Base-by-base conservation (phyloP, 495 filamentous ascomycete genomes). In the Neurospora sp. region DNA sequence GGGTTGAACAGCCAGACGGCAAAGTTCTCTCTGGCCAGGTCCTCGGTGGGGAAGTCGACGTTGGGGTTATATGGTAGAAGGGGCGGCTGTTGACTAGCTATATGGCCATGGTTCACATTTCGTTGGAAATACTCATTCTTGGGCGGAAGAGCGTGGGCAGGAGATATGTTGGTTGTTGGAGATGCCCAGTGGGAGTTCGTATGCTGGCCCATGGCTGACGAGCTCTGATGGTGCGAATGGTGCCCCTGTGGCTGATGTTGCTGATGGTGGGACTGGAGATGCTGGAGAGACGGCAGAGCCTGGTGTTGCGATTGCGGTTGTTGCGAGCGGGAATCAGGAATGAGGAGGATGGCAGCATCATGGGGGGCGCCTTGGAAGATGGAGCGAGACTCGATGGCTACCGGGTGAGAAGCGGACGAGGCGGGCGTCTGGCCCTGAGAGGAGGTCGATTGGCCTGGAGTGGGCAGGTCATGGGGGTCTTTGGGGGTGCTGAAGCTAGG, bases 401-500 rank as follows among this genome's bases (percentile, higher is more conserved):
- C 73, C 27, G 18, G 78, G 76, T 70, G 79, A 66, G 54, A 66
- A 37, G 54, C 31, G 54, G 54, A 66, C 12, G 54, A 66, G 54
- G 70, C 76, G 76, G 59, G 79, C 76, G 18, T 75, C 59, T 59
- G 76, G 74, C 70, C 59, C 73, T 37, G 74, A 42, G 66, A 70
- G 76, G 66, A 75, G 71, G 70, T 77, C 72, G 27, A 74, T 9
- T 37, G 54, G 23, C 71, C 72, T 7, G 76, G 72, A 23, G 79
- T 73, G 12, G 78, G 74, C 1, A 77, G 62, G 71, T 72, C 72
- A 18, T 66, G 12, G 70, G 71, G 72, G 73, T 84, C 80, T 75
- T 88, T 82, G 44, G 79, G 82, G 70, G 88, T 82, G 76, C 88
- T 84, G 80, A 91, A 91, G 73, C 89, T 89, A 75, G 96, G 93